phyloP scores from a whole-genome alignment of 2,329 filamentous ascomycete species.

The Cytospora chrysosperma region DNA sequence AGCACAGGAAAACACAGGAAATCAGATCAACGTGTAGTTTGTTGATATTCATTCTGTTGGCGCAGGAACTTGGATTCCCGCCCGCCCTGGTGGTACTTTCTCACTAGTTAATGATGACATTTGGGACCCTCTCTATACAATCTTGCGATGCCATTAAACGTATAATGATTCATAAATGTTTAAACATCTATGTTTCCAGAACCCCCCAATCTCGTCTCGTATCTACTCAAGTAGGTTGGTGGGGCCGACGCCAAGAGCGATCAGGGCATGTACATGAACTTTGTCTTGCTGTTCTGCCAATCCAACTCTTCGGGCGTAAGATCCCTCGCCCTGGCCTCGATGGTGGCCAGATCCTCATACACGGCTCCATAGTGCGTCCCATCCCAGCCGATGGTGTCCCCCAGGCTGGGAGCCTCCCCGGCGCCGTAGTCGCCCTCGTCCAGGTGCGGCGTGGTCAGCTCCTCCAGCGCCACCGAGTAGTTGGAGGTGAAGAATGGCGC shows the following conservation, averaged over 20 bases:
- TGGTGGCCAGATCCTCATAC: constrained; percentile 14
- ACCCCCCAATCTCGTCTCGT: too few relatives aligned
- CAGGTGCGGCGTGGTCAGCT: constrained; percentile 21
- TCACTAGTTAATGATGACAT: not conserved
- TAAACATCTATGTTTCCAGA: not conserved
- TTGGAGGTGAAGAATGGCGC: constrained; percentile 22
- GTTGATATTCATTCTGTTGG: not conserved
- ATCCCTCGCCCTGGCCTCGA: constrained; percentile 22
- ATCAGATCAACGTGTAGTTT: too few relatives aligned
- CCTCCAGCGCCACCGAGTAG: constrained; percentile 18
- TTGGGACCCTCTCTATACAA: not conserved
- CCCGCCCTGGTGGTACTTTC: not conserved
- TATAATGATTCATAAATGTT: not conserved
- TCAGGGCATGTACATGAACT: constrained; percentile 17
- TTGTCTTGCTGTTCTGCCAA: not conserved
- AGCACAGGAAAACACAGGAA: not conserved
- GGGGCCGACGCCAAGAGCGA: too few relatives aligned
- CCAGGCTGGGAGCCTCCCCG: not conserved
- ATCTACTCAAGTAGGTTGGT: too few relatives aligned
- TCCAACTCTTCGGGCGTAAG: constrained; percentile 16
- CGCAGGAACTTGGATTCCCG: not conserved
- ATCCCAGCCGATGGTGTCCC: constrained; percentile 22
- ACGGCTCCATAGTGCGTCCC: constrained; percentile 14
- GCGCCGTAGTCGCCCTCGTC: constrained; percentile 18
- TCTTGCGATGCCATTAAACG: not conserved